Evolutionary conservation across 805 yeast genomes (phyloP), one percentile per base, ranked within the genome.

Genomic region (Yarrowia osloensis): DNA sequence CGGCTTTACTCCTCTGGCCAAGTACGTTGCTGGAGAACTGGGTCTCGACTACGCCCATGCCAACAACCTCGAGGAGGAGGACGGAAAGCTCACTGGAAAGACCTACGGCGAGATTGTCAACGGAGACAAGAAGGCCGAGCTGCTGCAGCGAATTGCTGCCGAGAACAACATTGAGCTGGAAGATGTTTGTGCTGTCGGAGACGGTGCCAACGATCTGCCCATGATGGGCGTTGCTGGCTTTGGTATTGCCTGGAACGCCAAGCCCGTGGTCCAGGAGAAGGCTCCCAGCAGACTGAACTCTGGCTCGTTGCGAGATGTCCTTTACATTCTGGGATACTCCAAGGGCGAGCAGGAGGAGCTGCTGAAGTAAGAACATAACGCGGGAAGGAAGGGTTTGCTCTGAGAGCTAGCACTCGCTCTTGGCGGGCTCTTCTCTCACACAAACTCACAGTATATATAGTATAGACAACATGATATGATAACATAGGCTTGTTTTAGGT

Each of bases 231-330:
- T 78, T 15, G 97, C 97, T 2, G 98, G 98, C 0, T 89, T 86
- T 75, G 99, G 99, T 22, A 82, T 95, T 66, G 99, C 99, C 0
- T 95, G 97, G 96, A 90, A 91, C 75, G 99, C 98, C 22, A 95
- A 95, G 76, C 98, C 98, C 24, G 87, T 83, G 70, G 99, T 95
- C 1, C 98, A 92, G 76, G 75, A 78, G 68, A 79, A 81, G 70
- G 98, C 99, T 0, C 97, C 97, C 21, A 82, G 90, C 49, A 83
- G 89, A 69, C 81, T 95, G 70, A 95, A 95, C 75, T 81, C 94
- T 0, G 79, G 82, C n/a, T 81, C 89, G 4, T 82, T 95, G 75
- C 80, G 81, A 69, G 97, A 94, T 76, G 82, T 89, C 2, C 81
- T 91, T 72, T 93, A 91, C 78, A 86, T 94, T 21, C 78, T 94